Conservation (phyloP, 2,329 filamentous ascomycete genomes). For the Xylaria sp. region DNA sequence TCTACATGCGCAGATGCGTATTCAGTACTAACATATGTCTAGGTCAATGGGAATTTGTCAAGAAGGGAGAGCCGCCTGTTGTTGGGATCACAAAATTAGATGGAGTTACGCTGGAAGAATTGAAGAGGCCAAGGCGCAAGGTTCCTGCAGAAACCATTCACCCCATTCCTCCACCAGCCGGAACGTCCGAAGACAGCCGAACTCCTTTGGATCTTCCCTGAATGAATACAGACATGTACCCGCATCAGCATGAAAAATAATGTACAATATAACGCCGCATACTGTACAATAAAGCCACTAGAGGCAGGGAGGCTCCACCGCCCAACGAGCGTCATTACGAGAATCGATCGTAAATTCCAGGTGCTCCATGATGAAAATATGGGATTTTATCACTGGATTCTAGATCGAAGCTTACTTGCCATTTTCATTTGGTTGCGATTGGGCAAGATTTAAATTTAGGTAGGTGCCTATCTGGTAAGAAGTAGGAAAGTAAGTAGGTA, state of each 20-base stretch:
- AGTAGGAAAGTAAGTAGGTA: background rate
- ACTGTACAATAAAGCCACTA: constrained; percentile 19
- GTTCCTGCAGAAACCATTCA: constrained; percentile 59
- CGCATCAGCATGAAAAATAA: constrained; percentile 22
- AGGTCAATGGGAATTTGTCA: constrained; percentile 93
- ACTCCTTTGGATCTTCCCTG: constrained; percentile 44
- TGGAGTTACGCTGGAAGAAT: constrained; percentile 81
- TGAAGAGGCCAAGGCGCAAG: constrained; percentile 82
- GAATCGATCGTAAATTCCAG: background rate
- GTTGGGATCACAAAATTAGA: constrained; percentile 93
- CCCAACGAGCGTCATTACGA: background rate
- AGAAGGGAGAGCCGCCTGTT: constrained; percentile 87
- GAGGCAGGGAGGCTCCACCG: background rate
- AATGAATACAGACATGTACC: constrained; percentile 8
- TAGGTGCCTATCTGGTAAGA: background rate
- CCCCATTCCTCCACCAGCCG: constrained; percentile 36
- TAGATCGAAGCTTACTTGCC: background rate
- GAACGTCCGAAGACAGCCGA: constrained; percentile 34
- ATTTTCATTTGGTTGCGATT: background rate
- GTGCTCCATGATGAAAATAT: background rate
- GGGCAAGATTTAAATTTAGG: background rate
- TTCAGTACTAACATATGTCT: constrained; percentile 33
- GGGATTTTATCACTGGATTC: background rate
- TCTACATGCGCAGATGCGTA: background rate
- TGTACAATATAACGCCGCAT: constrained; percentile 33